Percentiles rank a stretch among this genome's conserved stretches.
phyloP scores from a whole-genome alignment of 441 rosid species.

The Pelargonium citronellum region DNA sequence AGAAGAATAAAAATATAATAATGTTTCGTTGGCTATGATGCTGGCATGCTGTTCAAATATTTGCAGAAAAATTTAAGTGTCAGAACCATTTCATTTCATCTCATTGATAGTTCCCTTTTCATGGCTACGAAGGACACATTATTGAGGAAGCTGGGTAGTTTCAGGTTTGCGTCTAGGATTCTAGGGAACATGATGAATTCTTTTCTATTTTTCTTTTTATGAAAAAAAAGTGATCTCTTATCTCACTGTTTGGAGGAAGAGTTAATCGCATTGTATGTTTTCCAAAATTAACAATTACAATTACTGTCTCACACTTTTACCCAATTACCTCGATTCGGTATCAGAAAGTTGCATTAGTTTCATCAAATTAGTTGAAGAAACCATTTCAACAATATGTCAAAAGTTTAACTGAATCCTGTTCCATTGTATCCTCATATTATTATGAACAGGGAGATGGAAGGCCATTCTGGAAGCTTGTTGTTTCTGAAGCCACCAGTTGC shows the following conservation, averaged over 20 bases:
- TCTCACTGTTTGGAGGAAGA: background rate
- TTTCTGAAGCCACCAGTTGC: slow-evolving; percentile 83
- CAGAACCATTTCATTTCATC: too few relatives aligned
- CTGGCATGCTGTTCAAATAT: too few relatives aligned
- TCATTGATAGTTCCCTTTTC: too few relatives aligned
- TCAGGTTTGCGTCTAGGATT: too few relatives aligned
- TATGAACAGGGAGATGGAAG: slow-evolving; percentile 74
- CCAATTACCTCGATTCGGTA: background rate
- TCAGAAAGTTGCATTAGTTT: background rate
- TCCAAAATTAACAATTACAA: background rate
- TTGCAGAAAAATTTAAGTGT: too few relatives aligned
- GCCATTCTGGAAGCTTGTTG: slow-evolving; percentile 86
- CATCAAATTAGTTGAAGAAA: background rate
- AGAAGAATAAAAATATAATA: too few relatives aligned
- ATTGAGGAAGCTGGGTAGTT: too few relatives aligned
- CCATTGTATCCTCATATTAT: slow-evolving; percentile 1
- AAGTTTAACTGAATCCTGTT: slow-evolving; percentile 16
- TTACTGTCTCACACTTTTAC: background rate
- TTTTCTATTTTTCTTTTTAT: background rate
- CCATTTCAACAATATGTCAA: background rate
- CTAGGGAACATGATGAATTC: too few relatives aligned
- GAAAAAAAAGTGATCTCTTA: background rate
- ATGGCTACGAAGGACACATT: too few relatives aligned
- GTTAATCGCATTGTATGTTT: background rate
- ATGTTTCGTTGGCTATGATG: too few relatives aligned